These are phyloP conservation scores for Fomitopsis schrenkii DNA, from an alignment of 1,284 basidiomycete genomes.

Conservation along the genomic window DNA sequence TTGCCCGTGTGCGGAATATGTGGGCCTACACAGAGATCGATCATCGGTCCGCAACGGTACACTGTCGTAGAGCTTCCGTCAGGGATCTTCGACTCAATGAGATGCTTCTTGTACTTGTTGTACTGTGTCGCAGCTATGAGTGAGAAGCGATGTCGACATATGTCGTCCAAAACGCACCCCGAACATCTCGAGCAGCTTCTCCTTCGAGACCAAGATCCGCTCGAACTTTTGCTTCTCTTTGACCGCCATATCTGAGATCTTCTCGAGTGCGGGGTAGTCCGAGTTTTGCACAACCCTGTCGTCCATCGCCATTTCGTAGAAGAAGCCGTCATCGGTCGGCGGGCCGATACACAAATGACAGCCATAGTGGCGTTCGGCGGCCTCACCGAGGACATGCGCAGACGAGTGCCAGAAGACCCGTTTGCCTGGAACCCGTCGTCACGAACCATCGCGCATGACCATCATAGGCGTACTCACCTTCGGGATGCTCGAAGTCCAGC, in stretches of 20 bases:
- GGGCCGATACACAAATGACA: conserved; percentile 98
- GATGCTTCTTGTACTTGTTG: conserved; percentile 98
- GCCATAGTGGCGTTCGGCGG: conserved; percentile 94
- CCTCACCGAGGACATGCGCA: conserved; percentile 98
- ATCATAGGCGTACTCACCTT: conserved; percentile 53
- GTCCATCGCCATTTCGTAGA: conserved; percentile 95
- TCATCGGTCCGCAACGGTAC: conserved; percentile 98
- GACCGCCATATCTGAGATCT: conserved; percentile 81
- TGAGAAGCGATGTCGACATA: background rate
- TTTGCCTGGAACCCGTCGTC: conserved; percentile 53
- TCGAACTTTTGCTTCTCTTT: conserved; percentile 99
- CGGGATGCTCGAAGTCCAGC: conserved; percentile 92
- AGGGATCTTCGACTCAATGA: conserved; percentile 94
- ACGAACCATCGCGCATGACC: conserved; percentile 1
- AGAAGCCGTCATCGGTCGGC: conserved; percentile 98
- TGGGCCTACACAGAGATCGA: conserved; percentile 96
- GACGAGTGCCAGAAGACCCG: conserved; percentile 99
- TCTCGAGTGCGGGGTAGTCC: conserved; percentile 91
- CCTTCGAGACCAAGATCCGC: conserved; percentile 90
- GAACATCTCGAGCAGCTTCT: conserved; percentile 96
- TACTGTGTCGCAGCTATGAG: conserved; percentile 53
- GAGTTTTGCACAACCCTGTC: conserved; percentile 74
- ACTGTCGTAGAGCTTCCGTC: conserved; percentile 98
- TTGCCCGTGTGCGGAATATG: conserved; percentile 97
- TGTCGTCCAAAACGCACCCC: conserved; percentile 46